phyloP scores from a whole-genome alignment of 805 yeast species.

The Metschnikowia matae region DNA sequence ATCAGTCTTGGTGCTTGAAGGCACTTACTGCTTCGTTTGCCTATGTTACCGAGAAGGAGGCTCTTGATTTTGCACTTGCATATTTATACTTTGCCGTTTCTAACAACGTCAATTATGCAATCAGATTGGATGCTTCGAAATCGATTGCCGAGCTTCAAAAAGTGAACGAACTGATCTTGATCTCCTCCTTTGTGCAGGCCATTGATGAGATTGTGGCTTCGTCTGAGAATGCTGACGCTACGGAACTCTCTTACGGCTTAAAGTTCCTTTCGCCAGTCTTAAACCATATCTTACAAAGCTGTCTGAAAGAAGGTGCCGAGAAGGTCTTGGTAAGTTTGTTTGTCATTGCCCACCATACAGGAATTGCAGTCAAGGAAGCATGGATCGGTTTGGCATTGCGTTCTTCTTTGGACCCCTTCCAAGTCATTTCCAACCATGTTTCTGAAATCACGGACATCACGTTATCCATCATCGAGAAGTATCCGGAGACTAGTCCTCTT shows the following conservation, averaged over 20 bases:
- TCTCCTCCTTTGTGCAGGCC: conserved; percentile 43
- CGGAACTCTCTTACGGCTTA: conserved; percentile 16
- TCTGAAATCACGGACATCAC: conserved; percentile 20
- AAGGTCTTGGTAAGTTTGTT: conserved; percentile 22
- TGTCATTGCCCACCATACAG: conserved; percentile 26
- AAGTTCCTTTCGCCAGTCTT: conserved; percentile 24
- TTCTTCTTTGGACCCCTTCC: conserved; percentile 44
- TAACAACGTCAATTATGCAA: conserved; percentile 26
- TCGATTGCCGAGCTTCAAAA: conserved; percentile 30
- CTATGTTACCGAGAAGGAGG: conserved; percentile 9
- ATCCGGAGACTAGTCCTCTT: conserved; percentile 38
- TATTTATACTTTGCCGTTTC: conserved; percentile 50
- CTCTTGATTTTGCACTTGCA: conserved; percentile 38
- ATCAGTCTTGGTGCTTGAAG: conserved; percentile 49
- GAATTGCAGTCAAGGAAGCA: conserved; percentile 41
- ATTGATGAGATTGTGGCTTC: conserved; percentile 26
- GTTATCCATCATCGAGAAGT: conserved; percentile 15
- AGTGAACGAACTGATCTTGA: conserved; percentile 23
- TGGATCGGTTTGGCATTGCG: conserved; percentile 78
- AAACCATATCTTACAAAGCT: conserved; percentile 23
- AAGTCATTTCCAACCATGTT: conserved; percentile 45
- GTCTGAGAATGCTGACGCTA: conserved; percentile 13
- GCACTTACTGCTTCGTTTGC: conserved; percentile 38
- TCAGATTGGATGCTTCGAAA: conserved; percentile 32
- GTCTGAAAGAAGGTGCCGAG: conserved; percentile 14